Evolutionary conservation across 257 asterid species (phyloP).

Genomic region (Solanum etuberosum): DNA sequence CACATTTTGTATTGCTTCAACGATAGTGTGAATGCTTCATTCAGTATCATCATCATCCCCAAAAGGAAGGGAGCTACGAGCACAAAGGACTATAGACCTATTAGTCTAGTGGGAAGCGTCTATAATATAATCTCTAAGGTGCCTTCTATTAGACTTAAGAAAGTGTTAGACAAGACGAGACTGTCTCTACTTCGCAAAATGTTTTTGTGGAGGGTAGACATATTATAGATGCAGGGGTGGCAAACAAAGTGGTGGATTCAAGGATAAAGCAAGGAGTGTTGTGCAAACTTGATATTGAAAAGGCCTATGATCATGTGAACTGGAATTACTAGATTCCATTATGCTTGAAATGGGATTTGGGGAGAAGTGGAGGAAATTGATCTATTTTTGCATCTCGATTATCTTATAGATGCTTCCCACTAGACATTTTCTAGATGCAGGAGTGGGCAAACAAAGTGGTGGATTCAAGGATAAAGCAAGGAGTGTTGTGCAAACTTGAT

Average conservation of each 20-base stretch:
- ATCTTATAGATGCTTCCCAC: background rate
- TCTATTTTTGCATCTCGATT: background rate
- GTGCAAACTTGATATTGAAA: background rate
- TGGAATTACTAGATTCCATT: background rate
- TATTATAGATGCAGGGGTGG: background rate
- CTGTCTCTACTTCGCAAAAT: background rate
- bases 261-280: background rate
- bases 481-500: background rate
- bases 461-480: too few relatives aligned
- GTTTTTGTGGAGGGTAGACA: background rate
- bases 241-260: background rate
- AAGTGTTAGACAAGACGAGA: background rate
- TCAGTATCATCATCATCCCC: background rate
- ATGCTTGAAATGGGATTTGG: background rate
- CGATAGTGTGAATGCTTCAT: background rate
- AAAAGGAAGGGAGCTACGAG: background rate
- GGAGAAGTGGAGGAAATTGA: background rate
- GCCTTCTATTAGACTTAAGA: background rate
- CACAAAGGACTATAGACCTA: background rate
- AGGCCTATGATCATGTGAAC: background rate
- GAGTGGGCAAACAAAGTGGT: too few relatives aligned
- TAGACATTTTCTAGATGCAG: too few relatives aligned
- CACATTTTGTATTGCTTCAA: background rate
- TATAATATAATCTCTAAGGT: background rate
- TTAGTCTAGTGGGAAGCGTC: background rate